These are phyloP conservation scores for Purpureocillium takamizusanense DNA, from an alignment of 2,329 filamentous ascomycete genomes.

Conservation along the genomic window DNA sequence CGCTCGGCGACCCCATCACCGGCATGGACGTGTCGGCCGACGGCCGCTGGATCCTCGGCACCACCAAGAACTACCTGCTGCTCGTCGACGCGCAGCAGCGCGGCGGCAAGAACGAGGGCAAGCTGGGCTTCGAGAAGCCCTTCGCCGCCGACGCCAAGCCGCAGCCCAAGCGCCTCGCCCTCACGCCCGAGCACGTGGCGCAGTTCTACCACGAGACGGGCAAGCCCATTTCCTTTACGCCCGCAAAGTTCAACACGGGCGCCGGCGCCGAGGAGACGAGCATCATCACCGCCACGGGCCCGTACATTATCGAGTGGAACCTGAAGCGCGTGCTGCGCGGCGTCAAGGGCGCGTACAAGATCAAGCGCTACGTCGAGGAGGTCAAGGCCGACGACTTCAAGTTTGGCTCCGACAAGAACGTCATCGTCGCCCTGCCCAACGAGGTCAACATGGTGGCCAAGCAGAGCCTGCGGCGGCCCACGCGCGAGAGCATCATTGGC, in stretches of 20 bases:
- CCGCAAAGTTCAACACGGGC: slow-evolving; percentile 89
- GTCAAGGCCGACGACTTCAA: slow-evolving; percentile 99
- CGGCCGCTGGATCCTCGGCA: slow-evolving; percentile 90
- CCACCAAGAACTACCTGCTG: slow-evolving; percentile 87
- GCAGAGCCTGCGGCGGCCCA: slow-evolving; percentile 75
- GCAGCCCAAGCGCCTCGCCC: slow-evolving; percentile 78
- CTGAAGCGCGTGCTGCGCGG: slow-evolving; percentile 80
- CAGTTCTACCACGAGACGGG: slow-evolving; percentile 97
- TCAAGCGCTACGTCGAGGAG: slow-evolving; percentile 91
- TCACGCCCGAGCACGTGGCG: slow-evolving; percentile 86
- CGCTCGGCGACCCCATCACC: slow-evolving; percentile 88
- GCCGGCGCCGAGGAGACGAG: slow-evolving; percentile 75
- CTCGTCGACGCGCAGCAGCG: slow-evolving; percentile 89
- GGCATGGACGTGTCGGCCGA: slow-evolving; percentile 93
- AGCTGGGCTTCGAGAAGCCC: slow-evolving; percentile 91
- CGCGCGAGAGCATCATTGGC: slow-evolving; percentile 82
- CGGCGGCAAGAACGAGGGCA: slow-evolving; percentile 90
- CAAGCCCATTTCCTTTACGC: slow-evolving; percentile 75
- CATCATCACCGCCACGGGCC: slow-evolving; percentile 92
- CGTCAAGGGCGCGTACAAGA: slow-evolving; percentile 81
- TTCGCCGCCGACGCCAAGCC: slow-evolving; percentile 92
- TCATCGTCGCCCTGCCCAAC: slow-evolving; percentile 93
- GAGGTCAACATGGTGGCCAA: slow-evolving; percentile 97
- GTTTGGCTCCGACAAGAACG: slow-evolving; percentile 93
- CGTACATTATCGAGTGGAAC: slow-evolving; percentile 95